Base-by-base conservation (phyloP, 176 grass and related monocot genomes). In the Elymus sibiricus region DNA sequence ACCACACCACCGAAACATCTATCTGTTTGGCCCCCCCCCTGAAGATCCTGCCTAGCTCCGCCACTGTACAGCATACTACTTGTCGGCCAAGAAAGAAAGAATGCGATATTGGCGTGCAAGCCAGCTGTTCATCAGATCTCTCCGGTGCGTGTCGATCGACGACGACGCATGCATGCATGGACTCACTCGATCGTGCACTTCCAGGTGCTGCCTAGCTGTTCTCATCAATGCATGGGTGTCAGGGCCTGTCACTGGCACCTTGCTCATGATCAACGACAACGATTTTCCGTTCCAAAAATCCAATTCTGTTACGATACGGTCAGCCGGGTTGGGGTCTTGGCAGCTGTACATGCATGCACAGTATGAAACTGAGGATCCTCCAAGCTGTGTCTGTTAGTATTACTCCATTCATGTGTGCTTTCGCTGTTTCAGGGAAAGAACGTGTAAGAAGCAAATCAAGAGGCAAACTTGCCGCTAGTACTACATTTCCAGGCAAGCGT, bases 51-150 rank as follows among this genome's bases (percentile, higher is more conserved):
- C n/a, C n/a, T n/a, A n/a, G n/a, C n/a, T n/a, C n/a, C n/a, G n/a
- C n/a, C n/a, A n/a, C n/a, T n/a, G n/a, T 14, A 11, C 56, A 25
- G 28, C 7, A 46, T 22, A 43, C 38, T 65, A 47, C 61, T 66
- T 80, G 61, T 31, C 66, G 25, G 39, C 61, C 26, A 80, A 80
- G 78, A 80, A 80, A 78, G 19, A 38, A 37, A 64, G 15, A 44
- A 29, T 9, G 34, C 60, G 35, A 39, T 40, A n/a, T 24, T 60
- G 25, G 32, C 66, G 16, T 46, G 78, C 78, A 7, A 40, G 6
- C 60, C 24, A 28, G n/a, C 15, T 64, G 15, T 29, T 79, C 78
- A 29, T 44, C 78, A 31, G 2, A 80, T 80, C 26, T 66, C 39
- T 53, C 55, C 40, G 1, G 17, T 75, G 72, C 22, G 11, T 75